These are phyloP conservation scores for Ogataea wickerhamii DNA, from an alignment of 805 yeast species.

Conservation along the genomic window DNA sequence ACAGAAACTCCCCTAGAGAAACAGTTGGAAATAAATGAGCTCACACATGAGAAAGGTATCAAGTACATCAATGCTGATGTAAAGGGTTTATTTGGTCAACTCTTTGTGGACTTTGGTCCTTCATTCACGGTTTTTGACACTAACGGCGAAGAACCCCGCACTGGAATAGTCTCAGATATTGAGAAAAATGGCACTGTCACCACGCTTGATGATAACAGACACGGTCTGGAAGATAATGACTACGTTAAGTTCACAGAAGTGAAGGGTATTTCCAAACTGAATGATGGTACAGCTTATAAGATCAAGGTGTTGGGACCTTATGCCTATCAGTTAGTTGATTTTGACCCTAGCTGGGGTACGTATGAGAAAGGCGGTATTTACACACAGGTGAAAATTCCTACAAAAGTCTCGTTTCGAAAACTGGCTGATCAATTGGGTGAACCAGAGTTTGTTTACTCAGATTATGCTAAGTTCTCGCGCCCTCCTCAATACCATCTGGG, in stretches of 20 bases:
- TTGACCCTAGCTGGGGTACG: slow-evolving; percentile 52
- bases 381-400: slow-evolving; percentile 88
- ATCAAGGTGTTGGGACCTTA: slow-evolving; percentile 92
- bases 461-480: slow-evolving; percentile 91
- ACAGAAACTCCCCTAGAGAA: slow-evolving; percentile 70
- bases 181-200: slow-evolving; percentile 90
- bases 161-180: slow-evolving; percentile 87
- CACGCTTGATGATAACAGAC: slow-evolving; percentile 87
- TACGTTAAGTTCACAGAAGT: slow-evolving; percentile 84
- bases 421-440: slow-evolving; percentile 59
- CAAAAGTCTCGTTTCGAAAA: slow-evolving; percentile 55
- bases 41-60: slow-evolving; percentile 69
- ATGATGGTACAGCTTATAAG: slow-evolving; percentile 69
- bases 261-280: slow-evolving; percentile 70
- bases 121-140: slow-evolving; percentile 76
- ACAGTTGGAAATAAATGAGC: slow-evolving; percentile 69
- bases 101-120: slow-evolving; percentile 88
- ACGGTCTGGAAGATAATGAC: slow-evolving; percentile 90
- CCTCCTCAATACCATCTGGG: slow-evolving; percentile 89
- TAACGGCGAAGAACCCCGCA: slow-evolving; percentile 87
- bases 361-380: slow-evolving; percentile 85
- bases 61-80: slow-evolving; percentile 79
- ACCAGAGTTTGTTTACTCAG: slow-evolving; percentile 81
- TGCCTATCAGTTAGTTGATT: slow-evolving; percentile 68
- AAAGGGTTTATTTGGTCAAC: slow-evolving; percentile 83